A percentile compares a stretch with the other conserved stretches of the same genome.
Conservation (phyloP, 164 flowering plant species). For the Houttuynia cordata region DNA sequence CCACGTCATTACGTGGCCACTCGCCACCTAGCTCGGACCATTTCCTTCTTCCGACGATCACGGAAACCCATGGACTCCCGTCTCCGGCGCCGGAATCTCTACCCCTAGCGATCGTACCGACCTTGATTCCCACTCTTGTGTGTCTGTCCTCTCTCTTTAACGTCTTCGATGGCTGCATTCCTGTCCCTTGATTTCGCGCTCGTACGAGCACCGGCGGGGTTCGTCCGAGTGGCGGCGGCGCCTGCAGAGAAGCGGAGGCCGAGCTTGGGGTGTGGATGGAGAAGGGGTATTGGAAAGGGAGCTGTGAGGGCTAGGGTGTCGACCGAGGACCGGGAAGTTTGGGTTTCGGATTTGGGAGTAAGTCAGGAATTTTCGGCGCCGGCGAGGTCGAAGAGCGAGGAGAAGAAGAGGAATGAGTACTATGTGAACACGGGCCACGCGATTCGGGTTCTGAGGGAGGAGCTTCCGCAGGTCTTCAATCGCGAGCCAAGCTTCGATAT, state of each 20-base stretch:
- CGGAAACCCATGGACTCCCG: too few relatives aligned
- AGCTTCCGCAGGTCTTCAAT: constrained; percentile 55
- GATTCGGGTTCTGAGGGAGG: constrained; percentile 69
- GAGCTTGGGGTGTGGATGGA: background rate
- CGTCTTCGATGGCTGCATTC: background rate
- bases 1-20: too few relatives aligned
- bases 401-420: constrained; percentile 49
- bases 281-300: background rate
- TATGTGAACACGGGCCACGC: constrained; percentile 74
- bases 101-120: background rate
- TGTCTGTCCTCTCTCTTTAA: background rate
- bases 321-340: background rate
- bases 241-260: background rate
- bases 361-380: constrained; percentile 31
- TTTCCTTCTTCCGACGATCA: background rate
- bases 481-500: constrained; percentile 55
- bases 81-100: too few relatives aligned
- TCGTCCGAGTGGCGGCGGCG: background rate
- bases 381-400: constrained; percentile 45
- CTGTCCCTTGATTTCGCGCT: background rate
- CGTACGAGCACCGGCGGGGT: background rate
- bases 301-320: too few relatives aligned
- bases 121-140: background rate
- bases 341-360: background rate
- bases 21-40: background rate